Evolutionary conservation across 2,329 filamentous ascomycete species (phyloP).

Genomic region (Cryphonectria nitschkei): DNA sequence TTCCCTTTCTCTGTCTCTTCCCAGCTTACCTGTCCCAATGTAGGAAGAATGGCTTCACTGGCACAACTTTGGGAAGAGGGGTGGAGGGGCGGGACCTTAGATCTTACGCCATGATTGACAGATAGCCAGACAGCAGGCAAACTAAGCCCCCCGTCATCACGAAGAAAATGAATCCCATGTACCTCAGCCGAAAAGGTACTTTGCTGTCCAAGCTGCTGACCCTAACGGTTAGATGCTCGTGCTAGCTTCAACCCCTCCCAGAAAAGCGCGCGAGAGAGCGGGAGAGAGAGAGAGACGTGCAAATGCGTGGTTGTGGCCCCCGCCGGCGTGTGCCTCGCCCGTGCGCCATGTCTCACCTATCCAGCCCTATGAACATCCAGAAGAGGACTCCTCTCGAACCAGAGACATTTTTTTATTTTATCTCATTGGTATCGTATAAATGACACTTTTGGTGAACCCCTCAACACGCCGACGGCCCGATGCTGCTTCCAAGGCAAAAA

Average conservation of each 20-base stretch:
- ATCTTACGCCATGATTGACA: neutral
- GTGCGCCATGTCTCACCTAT: constrained; percentile 5
- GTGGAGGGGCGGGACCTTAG: neutral
- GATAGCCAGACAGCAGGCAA: neutral
- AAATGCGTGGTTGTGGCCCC: neutral
- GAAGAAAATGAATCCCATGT: constrained; percentile 10
- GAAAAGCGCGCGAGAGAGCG: neutral
- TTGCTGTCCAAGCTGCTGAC: neutral
- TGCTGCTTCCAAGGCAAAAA: neutral
- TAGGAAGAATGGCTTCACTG: neutral
- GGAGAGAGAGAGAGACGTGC: neutral
- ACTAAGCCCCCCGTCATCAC: neutral
- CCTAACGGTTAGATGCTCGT: neutral
- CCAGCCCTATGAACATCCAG: constrained; percentile 21
- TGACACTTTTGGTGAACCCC: neutral
- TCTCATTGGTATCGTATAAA: neutral
- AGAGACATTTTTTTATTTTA: neutral
- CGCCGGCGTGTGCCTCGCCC: neutral
- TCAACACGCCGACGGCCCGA: neutral
- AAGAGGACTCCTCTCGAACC: neutral
- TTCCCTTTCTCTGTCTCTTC: neutral
- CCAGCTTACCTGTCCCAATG: too few relatives aligned
- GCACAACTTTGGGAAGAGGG: neutral
- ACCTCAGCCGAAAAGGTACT: constrained; percentile 10
- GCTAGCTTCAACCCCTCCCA: neutral